A percentile compares a stretch with the other conserved stretches of the same genome.
Conservation (phyloP, 768 basidiomycete species). For the Lentinula aciculospora region DNA sequence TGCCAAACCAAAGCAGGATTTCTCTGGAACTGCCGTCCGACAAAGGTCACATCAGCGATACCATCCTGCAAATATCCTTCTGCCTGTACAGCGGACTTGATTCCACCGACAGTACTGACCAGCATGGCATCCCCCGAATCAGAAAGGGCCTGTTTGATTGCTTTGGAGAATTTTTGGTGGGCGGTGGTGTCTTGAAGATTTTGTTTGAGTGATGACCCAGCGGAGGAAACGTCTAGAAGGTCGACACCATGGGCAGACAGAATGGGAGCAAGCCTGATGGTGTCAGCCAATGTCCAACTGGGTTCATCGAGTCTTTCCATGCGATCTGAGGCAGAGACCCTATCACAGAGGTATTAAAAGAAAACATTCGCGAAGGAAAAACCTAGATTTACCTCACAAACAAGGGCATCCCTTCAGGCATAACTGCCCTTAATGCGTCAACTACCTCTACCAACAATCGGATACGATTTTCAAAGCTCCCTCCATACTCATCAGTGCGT, state of each 20-base stretch:
- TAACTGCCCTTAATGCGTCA: slow-evolving; percentile 56
- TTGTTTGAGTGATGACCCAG: slow-evolving; percentile 47
- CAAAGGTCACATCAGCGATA: slow-evolving; percentile 53
- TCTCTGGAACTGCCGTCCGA: slow-evolving; percentile 53
- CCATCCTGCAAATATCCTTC: slow-evolving; percentile 52
- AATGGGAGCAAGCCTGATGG: slow-evolving; percentile 52
- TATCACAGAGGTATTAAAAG: slow-evolving; percentile 14
- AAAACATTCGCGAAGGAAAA: not conserved
- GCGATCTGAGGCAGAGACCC: slow-evolving; percentile 74
- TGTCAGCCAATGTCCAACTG: slow-evolving; percentile 68
- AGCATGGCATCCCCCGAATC: not conserved
- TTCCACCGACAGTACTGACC: slow-evolving; percentile 38
- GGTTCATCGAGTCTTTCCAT: slow-evolving; percentile 56
- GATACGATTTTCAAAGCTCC: slow-evolving; percentile 63
- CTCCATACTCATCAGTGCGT: slow-evolving; percentile 66
- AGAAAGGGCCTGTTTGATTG: slow-evolving; percentile 28
- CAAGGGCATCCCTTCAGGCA: slow-evolving; percentile 59
- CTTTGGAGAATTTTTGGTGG: slow-evolving; percentile 53
- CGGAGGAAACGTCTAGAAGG: slow-evolving; percentile 67
- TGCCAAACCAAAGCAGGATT: slow-evolving; percentile 48
- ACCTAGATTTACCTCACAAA: slow-evolving; percentile 51
- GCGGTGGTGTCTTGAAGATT: slow-evolving; percentile 28
- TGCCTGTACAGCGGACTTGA: slow-evolving; percentile 48
- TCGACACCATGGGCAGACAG: slow-evolving; percentile 68
- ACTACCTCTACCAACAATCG: slow-evolving; percentile 59